Evolutionary conservation across 257 asterid genomes (phyloP).

Genomic region (Solanum chiquidenum): DNA sequence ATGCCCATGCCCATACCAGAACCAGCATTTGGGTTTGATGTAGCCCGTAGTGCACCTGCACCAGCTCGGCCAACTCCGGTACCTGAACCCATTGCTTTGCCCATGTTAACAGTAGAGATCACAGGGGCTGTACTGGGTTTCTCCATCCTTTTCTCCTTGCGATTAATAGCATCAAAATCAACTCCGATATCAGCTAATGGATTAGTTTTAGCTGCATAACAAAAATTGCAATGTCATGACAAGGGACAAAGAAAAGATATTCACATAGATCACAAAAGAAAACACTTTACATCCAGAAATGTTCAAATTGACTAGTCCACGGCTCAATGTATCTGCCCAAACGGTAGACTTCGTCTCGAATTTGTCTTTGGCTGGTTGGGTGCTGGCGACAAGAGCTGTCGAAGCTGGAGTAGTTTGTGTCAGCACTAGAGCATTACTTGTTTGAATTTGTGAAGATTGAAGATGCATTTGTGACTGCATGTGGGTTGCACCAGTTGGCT

Average conservation of each 20-base stretch:
- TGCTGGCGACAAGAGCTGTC: conserved; percentile 30
- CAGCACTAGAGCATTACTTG: conserved; percentile 17
- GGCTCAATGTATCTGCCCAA: conserved; percentile 96
- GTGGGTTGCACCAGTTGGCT: conserved; percentile 28
- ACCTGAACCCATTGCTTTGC: conserved; percentile 98
- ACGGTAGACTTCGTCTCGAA: conserved; percentile 89
- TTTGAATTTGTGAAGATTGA: conserved; percentile 34
- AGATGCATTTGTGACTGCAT: conserved; percentile 28
- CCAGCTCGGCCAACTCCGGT: conserved; percentile 93
- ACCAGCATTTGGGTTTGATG: conserved; percentile 50
- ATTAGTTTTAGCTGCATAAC: conserved; percentile 73
- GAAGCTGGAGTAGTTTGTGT: conserved; percentile 32
- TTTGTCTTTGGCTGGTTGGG: conserved; percentile 64
- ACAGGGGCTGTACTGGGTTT: conserved; percentile 52
- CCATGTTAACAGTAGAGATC: conserved; percentile 72
- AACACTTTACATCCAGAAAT: conserved; percentile 84
- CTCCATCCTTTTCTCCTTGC: conserved; percentile 91
- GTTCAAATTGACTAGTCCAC: conserved; percentile 88
- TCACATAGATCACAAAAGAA: background rate
- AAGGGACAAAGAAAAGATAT: background rate
- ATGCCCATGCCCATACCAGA: conserved; percentile 52
- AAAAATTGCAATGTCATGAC: background rate
- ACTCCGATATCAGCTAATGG: conserved; percentile 88
- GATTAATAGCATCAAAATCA: conserved; percentile 93
- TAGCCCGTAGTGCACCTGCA: conserved; percentile 54